These are phyloP conservation scores for Zarea fungicola DNA, from an alignment of 2,329 filamentous ascomycete genomes.

Conservation along the genomic window DNA sequence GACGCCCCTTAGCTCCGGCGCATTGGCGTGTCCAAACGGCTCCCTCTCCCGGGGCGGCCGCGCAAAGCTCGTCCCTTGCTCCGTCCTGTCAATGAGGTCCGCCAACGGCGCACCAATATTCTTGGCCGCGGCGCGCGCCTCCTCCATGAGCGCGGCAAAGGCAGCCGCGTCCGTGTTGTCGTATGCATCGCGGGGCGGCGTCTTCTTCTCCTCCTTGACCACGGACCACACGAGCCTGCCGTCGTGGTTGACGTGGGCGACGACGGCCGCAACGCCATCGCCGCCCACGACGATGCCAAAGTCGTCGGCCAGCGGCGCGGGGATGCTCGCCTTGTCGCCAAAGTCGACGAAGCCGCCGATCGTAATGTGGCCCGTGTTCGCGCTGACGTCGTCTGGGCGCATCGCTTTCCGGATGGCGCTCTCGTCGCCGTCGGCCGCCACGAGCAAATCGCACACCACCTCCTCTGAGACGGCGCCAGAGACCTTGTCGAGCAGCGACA, in stretches of 20 bases:
- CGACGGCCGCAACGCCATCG: conserved; percentile 32
- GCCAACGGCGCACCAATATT: conserved; percentile 30
- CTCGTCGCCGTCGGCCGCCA: conserved; percentile 36
- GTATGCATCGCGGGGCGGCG: conserved; percentile 12
- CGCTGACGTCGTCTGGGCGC: conserved; percentile 29
- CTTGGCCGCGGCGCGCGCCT: conserved; percentile 25
- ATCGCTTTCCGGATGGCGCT: conserved; percentile 32
- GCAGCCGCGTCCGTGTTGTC: conserved; percentile 17
- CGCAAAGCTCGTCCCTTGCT: conserved; percentile 28
- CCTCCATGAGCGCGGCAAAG: conserved; percentile 22
- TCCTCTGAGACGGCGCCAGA: neutral
- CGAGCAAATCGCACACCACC: conserved; percentile 32
- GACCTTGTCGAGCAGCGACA: neutral
- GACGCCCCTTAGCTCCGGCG: conserved; percentile 18
- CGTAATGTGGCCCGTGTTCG: conserved; percentile 30
- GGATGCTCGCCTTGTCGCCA: conserved; percentile 20
- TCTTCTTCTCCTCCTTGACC: conserved; percentile 24
- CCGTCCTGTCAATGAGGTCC: conserved; percentile 31
- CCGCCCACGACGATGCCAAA: conserved; percentile 32
- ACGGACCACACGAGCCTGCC: conserved; percentile 32
- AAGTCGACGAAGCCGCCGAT: conserved; percentile 31
- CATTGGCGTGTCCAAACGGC: conserved; percentile 31
- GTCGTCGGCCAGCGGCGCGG: conserved; percentile 25
- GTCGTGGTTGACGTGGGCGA: conserved; percentile 34
- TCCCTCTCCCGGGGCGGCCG: conserved; percentile 37